phyloP scores from a whole-genome alignment of 2,329 filamentous ascomycete species.

The Sporothrix pallida region DNA sequence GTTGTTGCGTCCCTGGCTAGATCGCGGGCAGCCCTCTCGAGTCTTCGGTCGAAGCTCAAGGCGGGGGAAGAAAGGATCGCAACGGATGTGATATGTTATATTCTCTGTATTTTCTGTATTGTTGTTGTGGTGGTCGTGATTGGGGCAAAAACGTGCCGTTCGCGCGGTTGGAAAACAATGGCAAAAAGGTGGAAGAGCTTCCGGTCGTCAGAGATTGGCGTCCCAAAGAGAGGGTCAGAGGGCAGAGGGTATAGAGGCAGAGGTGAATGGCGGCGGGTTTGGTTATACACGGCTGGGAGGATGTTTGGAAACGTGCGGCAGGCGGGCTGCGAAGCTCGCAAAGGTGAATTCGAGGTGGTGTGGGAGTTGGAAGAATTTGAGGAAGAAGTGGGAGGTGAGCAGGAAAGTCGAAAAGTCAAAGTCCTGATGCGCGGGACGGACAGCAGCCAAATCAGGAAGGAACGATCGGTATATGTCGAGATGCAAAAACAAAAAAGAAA shows the following conservation, averaged over 20 bases:
- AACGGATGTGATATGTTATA: neutral
- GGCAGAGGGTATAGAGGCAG: neutral
- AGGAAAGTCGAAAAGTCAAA: neutral
- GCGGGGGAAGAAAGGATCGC: neutral
- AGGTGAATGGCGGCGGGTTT: conserved; percentile 1
- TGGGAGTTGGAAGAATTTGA: neutral
- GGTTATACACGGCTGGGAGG: conserved; percentile 8
- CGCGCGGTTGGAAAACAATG: neutral
- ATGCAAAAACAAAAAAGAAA: neutral
- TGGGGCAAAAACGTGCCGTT: neutral
- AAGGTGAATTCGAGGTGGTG: neutral
- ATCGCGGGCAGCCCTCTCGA: neutral
- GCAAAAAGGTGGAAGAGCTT: neutral
- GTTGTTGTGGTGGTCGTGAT: neutral
- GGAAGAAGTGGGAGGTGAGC: neutral
- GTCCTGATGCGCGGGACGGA: neutral
- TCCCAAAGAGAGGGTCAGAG: neutral
- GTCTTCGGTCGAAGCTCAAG: neutral
- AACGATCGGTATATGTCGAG: conserved; percentile 14
- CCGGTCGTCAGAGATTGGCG: neutral
- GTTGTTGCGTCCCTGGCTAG: conserved; percentile 19
- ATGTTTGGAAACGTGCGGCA: neutral
- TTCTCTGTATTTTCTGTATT: no score
- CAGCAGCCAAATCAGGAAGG: neutral
- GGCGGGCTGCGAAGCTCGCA: neutral